Evolutionary conservation across 805 yeast species (phyloP).

Genomic region (Candida lessepsii): DNA sequence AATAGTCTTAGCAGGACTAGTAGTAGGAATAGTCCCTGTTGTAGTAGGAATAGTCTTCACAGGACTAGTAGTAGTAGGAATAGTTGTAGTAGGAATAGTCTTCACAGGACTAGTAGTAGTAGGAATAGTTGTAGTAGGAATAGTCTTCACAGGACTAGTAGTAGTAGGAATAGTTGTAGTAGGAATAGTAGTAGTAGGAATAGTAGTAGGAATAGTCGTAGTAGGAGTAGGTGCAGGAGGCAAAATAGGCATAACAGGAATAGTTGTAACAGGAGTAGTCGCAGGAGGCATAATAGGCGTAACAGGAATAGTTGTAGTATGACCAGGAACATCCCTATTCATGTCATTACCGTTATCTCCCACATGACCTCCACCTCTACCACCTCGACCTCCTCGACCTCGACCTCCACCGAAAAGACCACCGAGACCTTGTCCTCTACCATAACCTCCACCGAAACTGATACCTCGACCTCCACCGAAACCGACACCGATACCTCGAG

Average conservation of each 20-base stretch:
- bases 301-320: too few species aligned
- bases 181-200: not conserved
- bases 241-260: too few species aligned
- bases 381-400: not conserved
- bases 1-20: not conserved
- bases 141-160: slow-evolving; percentile 6
- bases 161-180: not conserved
- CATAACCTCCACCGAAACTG: too few species aligned
- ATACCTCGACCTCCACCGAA: too few species aligned
- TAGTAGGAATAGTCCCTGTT: not conserved
- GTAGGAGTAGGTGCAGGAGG: not conserved
- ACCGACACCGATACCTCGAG: too few species aligned
- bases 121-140: not conserved
- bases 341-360: too few species aligned
- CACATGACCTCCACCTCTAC: not conserved
- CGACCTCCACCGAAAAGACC: slow-evolving; percentile 2
- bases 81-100: not conserved
- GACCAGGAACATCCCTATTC: too few species aligned
- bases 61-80: not conserved
- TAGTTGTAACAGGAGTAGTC: not conserved
- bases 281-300: too few species aligned
- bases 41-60: not conserved
- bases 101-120: not conserved
- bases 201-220: slow-evolving; percentile 15
- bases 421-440: not conserved